Evolutionary conservation across 352 stramenopile species (phyloP), one percentile per base, ranked within the genome.

Genomic region (Lagenidium giganteum): DNA sequence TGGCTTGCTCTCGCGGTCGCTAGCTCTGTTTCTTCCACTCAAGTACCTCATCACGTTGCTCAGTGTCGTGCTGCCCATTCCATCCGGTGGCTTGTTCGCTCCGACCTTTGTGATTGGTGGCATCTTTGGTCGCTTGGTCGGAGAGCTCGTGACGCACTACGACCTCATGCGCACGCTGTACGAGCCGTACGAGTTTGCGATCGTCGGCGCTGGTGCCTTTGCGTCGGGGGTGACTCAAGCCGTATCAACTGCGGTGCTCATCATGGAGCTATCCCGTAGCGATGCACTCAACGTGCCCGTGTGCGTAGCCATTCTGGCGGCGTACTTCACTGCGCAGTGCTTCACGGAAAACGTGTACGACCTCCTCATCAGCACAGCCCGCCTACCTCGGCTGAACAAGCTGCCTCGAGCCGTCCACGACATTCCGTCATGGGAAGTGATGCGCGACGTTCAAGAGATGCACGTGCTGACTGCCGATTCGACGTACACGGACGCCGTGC

Each of bases 301-400:
- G 11, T 88, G 74, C 3, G 63, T 95, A 3, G 81, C 83, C 11
- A 86, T 94, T 58, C 55, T 95, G 33, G 66, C 86, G n/a, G 79
- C 84, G 2, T 93, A 95, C 54, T 95, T 93, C 47, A 89, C 84
- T 5, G 74, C 75, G 14, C 87, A 87, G 33, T 57, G 83, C 22
- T 93, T 95, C 46, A 87, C 83, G 2, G 86, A 93, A 42, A 93
- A 83, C 39, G 71, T 94, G 5, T 95, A 95, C 61, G 84, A 95
- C 42, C 67, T 80, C 17, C 63, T 95, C 14, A 88, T 94, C 33
- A 75, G 73, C n/a, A 85, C 70, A 30, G 87, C 68, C 22, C 58
- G 75, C 12, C 43, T 86, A 27, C 79, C 79, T 37, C 66, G 70
- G 14, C 47, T 93, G 30, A 69, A 73, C 54, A 83, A 87, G 26